Conservation (phyloP, 257 asterid genomes). For the Solanum ossicruentum region DNA sequence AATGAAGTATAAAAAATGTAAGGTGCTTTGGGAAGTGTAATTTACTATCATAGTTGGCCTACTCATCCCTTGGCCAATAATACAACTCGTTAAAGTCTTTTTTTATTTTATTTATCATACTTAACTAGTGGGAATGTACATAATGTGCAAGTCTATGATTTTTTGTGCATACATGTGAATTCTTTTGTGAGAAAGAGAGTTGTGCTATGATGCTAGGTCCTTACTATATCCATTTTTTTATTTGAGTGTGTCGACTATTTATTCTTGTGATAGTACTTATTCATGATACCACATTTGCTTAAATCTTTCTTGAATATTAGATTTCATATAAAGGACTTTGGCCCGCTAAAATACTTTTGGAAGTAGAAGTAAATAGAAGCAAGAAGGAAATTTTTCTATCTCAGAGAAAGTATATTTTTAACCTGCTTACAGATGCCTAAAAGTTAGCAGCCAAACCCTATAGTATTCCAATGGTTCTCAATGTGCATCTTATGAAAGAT, state of each 20-base stretch:
- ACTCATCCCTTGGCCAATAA: not conserved
- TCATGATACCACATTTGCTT: no score
- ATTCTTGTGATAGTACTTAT: no score
- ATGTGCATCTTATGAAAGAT: no score
- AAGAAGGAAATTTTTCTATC: no score
- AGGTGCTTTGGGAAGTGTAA: not conserved
- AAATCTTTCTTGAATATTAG: no score
- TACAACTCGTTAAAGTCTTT: not conserved
- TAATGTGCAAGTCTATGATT: not conserved
- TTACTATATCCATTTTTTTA: not conserved
- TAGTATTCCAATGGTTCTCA: no score
- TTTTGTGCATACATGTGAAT: not conserved
- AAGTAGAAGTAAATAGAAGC: no score
- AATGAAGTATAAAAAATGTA: not conserved
- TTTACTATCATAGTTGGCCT: not conserved
- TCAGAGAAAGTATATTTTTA: no score
- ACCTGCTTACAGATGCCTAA: no score
- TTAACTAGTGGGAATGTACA: not conserved
- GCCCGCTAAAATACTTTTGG: no score
- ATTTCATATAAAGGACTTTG: no score
- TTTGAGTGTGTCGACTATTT: not conserved
- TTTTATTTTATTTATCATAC: not conserved
- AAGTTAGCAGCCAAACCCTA: no score
- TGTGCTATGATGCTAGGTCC: not conserved
- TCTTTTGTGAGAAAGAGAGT: not conserved